Conservation (phyloP, 306 rosid genomes). For the Luffa aegyptiaca region DNA sequence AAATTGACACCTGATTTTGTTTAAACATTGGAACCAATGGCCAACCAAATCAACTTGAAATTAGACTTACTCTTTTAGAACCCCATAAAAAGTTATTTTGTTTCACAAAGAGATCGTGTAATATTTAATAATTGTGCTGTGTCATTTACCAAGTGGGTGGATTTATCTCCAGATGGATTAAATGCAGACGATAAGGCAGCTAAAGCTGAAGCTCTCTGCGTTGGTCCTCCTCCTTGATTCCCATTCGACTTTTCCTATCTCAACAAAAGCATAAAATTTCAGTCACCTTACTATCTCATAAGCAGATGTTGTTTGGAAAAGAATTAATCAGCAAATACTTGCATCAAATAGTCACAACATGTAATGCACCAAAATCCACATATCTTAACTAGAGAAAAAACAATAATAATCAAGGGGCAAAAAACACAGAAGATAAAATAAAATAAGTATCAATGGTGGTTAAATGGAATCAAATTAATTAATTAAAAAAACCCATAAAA, state of each 20-base stretch:
- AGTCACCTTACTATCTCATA: neutral
- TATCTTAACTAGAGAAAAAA: neutral
- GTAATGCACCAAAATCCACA: neutral
- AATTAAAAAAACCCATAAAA: neutral
- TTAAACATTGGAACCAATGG: neutral
- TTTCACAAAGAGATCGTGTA: neutral
- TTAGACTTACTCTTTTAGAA: neutral
- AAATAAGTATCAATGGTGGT: neutral
- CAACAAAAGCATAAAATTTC: neutral
- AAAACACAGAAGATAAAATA: neutral
- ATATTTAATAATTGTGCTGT: neutral
- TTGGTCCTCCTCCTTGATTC: slow-evolving; percentile 51
- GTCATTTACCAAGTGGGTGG: slow-evolving; percentile 29
- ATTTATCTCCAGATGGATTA: slow-evolving; percentile 36
- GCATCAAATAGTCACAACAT: neutral
- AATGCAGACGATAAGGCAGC: slow-evolving; percentile 55
- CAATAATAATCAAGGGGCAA: neutral
- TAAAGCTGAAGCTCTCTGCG: slow-evolving; percentile 54
- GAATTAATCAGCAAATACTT: neutral
- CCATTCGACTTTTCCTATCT: slow-evolving; percentile 44
- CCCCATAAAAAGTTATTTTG: neutral
- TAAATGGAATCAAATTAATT: neutral
- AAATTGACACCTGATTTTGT: neutral
- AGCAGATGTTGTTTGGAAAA: neutral
- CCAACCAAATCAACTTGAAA: neutral